phyloP scores from a whole-genome alignment of 2,329 filamentous ascomycete genomes.

The Colletotrichum melonis region DNA sequence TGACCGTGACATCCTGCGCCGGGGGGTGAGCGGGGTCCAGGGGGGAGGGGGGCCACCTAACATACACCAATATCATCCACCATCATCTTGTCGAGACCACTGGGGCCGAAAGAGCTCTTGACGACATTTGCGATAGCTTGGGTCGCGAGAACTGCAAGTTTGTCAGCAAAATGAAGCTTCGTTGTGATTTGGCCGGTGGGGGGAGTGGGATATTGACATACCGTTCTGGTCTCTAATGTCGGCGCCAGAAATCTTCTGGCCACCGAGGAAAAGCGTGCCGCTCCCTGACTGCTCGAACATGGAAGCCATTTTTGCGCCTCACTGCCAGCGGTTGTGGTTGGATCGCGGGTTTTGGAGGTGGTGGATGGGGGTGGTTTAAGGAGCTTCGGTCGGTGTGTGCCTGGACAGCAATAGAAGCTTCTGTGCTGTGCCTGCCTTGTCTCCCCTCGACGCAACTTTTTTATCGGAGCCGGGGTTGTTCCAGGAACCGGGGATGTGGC shows the following conservation, averaged over 20 bases:
- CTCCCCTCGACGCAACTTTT: conserved; percentile 36
- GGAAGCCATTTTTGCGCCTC: conserved; percentile 76
- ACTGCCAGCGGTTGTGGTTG: conserved; percentile 22
- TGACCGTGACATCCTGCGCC: conserved; percentile 91
- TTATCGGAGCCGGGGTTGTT: conserved; percentile 37
- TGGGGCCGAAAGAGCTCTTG: conserved; percentile 98
- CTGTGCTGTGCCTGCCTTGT: conserved; percentile 35
- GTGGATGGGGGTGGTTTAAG: conserved; percentile 17
- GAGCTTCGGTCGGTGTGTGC: conserved; percentile 34
- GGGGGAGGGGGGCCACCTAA: conserved; percentile 36
- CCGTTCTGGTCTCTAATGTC: conserved; percentile 98
- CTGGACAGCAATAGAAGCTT: conserved; percentile 38
- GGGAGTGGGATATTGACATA: conserved; percentile 50
- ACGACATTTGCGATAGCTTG: conserved; percentile 99
- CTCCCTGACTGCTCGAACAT: conserved; percentile 97
- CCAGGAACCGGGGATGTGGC: conserved; percentile 36
- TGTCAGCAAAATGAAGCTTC: conserved; percentile 41
- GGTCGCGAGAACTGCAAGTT: conserved; percentile 81
- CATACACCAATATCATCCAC: conserved; percentile 97
- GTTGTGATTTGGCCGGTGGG: neutral
- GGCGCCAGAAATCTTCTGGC: conserved; percentile 95
- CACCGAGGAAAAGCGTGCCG: conserved; percentile 95
- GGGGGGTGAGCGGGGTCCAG: conserved; percentile 39
- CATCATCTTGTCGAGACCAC: conserved; percentile 99
- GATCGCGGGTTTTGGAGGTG: conserved; percentile 31